Percentiles rank a stretch among this genome's conserved stretches.
Conservation (phyloP, 139 green algal species). For the Monoraphidium neglectum region DNA sequence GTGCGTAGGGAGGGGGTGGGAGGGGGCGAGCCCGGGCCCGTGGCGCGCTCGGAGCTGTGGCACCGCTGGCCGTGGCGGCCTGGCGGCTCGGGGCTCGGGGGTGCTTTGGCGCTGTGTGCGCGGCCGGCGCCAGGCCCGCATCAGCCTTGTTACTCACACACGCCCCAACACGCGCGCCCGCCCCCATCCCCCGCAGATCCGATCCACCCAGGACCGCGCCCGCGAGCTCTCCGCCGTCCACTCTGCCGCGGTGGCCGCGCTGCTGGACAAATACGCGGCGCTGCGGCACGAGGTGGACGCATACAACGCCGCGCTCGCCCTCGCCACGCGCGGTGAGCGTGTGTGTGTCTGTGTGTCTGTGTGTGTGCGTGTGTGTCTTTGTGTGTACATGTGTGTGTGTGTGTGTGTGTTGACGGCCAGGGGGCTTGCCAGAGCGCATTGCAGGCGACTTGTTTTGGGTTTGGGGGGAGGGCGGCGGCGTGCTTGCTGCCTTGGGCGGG, state of each 20-base stretch:
- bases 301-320: slow-evolving; percentile 20
- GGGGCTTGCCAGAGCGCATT: too few relatives aligned
- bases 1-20: neutral
- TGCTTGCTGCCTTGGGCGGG: too few relatives aligned
- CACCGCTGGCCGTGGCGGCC: too few relatives aligned
- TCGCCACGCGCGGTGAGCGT: neutral
- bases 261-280: slow-evolving; percentile 22
- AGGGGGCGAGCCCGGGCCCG: neutral
- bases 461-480: too few relatives aligned
- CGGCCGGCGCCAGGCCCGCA: neutral
- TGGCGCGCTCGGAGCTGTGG: neutral
- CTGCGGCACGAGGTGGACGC: slow-evolving; percentile 24
- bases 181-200: neutral
- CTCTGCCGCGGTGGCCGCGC: slow-evolving; percentile 14
- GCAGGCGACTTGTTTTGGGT: too few relatives aligned
- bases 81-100: neutral
- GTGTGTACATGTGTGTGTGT: too few relatives aligned
- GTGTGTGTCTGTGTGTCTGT: too few relatives aligned
- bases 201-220: slow-evolving; percentile 17
- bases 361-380: too few relatives aligned
- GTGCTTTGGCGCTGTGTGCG: neutral
- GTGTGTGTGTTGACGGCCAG: too few relatives aligned
- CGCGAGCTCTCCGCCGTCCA: slow-evolving; percentile 21
- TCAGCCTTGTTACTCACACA: neutral
- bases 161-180: neutral